Evolutionary conservation across 805 yeast species (phyloP).

Genomic region (Metschnikowia hibisci): DNA sequence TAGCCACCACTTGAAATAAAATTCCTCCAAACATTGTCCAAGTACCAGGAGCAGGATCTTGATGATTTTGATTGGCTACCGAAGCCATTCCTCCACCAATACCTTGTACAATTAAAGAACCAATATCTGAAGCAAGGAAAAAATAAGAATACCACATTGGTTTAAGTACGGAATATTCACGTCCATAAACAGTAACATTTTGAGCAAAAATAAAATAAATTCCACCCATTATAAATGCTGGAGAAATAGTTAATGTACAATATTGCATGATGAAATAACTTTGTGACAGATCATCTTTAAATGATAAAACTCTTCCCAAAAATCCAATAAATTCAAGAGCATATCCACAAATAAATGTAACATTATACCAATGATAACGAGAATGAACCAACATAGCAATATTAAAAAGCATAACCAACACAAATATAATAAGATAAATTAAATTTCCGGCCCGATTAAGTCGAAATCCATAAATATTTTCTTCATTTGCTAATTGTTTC

Average conservation of each 20-base stretch:
- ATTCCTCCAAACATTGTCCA: constrained; percentile 39
- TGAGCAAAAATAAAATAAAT: constrained; percentile 40
- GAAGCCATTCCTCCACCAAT: constrained; percentile 38
- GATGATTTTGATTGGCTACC: constrained; percentile 21
- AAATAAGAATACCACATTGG: constrained; percentile 45
- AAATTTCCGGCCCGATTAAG: constrained; percentile 31
- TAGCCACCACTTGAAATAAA: constrained; percentile 35
- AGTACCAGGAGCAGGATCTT: constrained; percentile 30
- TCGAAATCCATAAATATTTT: constrained; percentile 24
- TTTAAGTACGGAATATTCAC: constrained; percentile 33
- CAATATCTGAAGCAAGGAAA: constrained; percentile 35
- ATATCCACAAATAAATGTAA: constrained; percentile 35
- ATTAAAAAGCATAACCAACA: constrained; percentile 22
- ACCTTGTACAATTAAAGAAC: constrained; percentile 38
- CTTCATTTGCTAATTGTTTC: constrained; percentile 15
- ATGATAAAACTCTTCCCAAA: constrained; percentile 33
- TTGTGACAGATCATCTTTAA: constrained; percentile 21
- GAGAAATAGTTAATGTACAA: constrained; percentile 36
- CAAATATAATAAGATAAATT: constrained; percentile 28
- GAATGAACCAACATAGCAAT: constrained; percentile 28
- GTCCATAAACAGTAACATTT: constrained; percentile 35
- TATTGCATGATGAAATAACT: constrained; percentile 30
- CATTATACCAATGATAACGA: constrained; percentile 38
- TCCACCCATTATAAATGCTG: constrained; percentile 44
- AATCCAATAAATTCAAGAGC: constrained; percentile 37